phyloP scores from a whole-genome alignment of 2,329 filamentous ascomycete genomes.

The Pyrenochaeta sp. region DNA sequence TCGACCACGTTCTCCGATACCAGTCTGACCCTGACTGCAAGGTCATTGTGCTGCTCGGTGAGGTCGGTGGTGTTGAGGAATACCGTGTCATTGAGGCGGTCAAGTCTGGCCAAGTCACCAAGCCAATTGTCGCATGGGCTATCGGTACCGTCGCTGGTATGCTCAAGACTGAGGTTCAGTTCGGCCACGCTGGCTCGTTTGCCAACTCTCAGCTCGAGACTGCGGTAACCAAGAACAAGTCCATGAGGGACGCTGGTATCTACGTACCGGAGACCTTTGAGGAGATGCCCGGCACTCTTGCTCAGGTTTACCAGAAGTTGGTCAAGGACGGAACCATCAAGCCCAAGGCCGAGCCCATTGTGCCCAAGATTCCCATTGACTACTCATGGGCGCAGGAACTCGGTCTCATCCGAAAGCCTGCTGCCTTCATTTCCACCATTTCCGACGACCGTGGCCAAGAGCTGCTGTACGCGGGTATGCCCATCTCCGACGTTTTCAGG shows the following conservation, averaged over 20 bases:
- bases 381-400: conserved; percentile 99
- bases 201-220: conserved; percentile 99
- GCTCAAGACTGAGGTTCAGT: conserved; percentile 99
- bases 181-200: conserved; percentile 97
- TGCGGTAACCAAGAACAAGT: conserved; percentile 94
- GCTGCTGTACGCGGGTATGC: conserved; percentile 98
- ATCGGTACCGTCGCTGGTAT: conserved; percentile 99
- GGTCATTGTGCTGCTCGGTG: conserved; percentile 93
- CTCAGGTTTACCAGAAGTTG: conserved; percentile 85
- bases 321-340: conserved; percentile 85
- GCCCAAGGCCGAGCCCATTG: conserved; percentile 85
- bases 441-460: conserved; percentile 99
- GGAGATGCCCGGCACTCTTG: conserved; percentile 82
- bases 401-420: conserved; percentile 98
- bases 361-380: conserved; percentile 99
- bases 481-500: conserved; percentile 99
- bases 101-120: conserved; percentile 92
- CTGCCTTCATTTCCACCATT: conserved; percentile 99
- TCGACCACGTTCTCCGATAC: conserved; percentile 97
- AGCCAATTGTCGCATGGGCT: conserved; percentile 98
- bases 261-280: conserved; percentile 96
- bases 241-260: conserved; percentile 94
- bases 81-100: conserved; percentile 99
- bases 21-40: conserved; percentile 97
- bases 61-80: conserved; percentile 99